These are phyloP conservation scores for Aspergillus amoenus DNA, from an alignment of 2,329 filamentous ascomycete species.

Conservation along the genomic window DNA sequence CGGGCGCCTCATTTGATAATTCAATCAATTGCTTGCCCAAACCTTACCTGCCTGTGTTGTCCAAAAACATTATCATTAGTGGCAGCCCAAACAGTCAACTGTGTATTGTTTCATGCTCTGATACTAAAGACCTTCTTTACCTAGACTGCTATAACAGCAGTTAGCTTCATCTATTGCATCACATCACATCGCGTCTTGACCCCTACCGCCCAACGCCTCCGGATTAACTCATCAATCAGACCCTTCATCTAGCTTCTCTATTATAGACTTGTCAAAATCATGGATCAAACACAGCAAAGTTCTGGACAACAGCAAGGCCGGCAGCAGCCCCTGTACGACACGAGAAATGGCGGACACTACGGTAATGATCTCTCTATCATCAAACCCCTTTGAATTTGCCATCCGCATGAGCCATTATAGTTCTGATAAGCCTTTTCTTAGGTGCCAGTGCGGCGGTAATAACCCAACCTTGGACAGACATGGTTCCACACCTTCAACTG, in stretches of 20 bases:
- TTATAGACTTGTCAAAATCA: slow-evolving; percentile 25
- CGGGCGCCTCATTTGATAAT: neutral
- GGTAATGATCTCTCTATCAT: slow-evolving; percentile 50
- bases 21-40: neutral
- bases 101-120: neutral
- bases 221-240: neutral
- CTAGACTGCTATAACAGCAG: neutral
- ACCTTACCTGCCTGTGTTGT: neutral
- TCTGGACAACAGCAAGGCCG: slow-evolving; percentile 61
- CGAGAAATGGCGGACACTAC: slow-evolving; percentile 73
- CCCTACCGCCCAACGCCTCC: neutral
- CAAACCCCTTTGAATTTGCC: neutral
- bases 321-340: slow-evolving; percentile 69
- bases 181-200: neutral
- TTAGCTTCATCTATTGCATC: neutral
- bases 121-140: neutral
- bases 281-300: slow-evolving; percentile 58
- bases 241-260: neutral
- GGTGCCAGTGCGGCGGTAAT: slow-evolving; percentile 69
- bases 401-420: neutral
- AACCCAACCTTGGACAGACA: slow-evolving; percentile 19
- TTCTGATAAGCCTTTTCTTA: slow-evolving; percentile 31
- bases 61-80: neutral
- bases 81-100: neutral
- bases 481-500: slow-evolving; percentile 9